Conservation (phyloP, 1,139 yeast genomes). For the Yamadazyma diddensiae region DNA sequence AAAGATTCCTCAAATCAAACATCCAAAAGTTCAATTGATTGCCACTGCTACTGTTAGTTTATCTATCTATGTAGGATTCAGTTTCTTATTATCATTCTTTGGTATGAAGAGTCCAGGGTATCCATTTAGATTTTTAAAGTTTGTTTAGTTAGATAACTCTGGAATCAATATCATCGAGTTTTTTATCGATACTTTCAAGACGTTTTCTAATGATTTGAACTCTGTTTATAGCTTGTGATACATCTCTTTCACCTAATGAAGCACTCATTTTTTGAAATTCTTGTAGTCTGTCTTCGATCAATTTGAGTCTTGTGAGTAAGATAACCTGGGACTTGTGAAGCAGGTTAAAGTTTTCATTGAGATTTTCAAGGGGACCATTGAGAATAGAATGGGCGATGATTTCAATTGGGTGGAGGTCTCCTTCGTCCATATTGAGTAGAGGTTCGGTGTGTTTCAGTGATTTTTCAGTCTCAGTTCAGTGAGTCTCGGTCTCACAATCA, state of each 20-base stretch:
- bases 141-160: constrained; percentile 2
- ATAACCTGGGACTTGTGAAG: constrained; percentile 57
- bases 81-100: constrained; percentile 55
- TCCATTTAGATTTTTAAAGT: constrained; percentile 34
- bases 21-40: constrained; percentile 41
- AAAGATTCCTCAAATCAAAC: constrained; percentile 44
- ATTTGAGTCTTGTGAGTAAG: constrained; percentile 45
- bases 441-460: not conserved
- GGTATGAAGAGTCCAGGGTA: constrained; percentile 58
- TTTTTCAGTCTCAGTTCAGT: no score
- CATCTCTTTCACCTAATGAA: constrained; percentile 19
- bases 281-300: constrained; percentile 37
- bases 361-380: constrained; percentile 50
- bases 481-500: no score
- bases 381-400: constrained; percentile 50
- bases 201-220: constrained; percentile 33
- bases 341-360: constrained; percentile 50
- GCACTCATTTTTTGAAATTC: constrained; percentile 8
- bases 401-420: constrained; percentile 16
- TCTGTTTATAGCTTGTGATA: constrained; percentile 27
- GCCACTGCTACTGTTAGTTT: constrained; percentile 39
- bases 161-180: constrained; percentile 18
- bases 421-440: constrained; percentile 3
- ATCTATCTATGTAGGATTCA: constrained; percentile 48
- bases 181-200: constrained; percentile 27